Conservation (phyloP, 805 yeast genomes). For the Saccharomycopsis sp. region DNA sequence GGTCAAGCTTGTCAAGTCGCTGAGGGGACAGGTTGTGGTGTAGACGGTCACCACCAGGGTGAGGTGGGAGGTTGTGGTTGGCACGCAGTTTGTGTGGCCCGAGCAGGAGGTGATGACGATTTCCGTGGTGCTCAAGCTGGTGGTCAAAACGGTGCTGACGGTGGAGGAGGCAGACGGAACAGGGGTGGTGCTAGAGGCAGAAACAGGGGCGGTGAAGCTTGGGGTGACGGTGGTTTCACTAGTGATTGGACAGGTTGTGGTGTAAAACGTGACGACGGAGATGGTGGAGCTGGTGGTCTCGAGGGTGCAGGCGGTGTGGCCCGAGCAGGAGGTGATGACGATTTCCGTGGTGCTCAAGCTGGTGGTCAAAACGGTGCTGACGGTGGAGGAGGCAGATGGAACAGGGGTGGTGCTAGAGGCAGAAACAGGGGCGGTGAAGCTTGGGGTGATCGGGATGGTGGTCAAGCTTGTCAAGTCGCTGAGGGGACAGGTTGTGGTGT, state of each 20-base stretch:
- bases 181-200: constrained; percentile 3
- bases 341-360: constrained; percentile 8
- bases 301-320: constrained; percentile 6
- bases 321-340: constrained; percentile 18
- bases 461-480: constrained; percentile 4
- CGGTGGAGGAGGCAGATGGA: not conserved
- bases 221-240: too few species aligned
- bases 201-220: constrained; percentile 1
- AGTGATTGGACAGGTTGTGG: not conserved
- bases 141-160: not conserved
- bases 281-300: constrained; percentile 5
- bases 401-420: constrained; percentile 1
- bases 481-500: constrained; percentile 20
- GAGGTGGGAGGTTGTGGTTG: constrained; percentile 8
- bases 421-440: constrained; percentile 3
- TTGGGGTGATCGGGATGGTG: constrained; percentile 6
- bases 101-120: constrained; percentile 20
- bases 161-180: constrained; percentile 4
- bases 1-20: constrained; percentile 4
- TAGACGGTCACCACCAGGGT: constrained; percentile 10
- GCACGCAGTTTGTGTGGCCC: constrained; percentile 15
- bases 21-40: constrained; percentile 19
- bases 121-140: too few species aligned
- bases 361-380: not conserved
- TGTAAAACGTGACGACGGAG: constrained; percentile 1